A percentile compares a stretch with the other conserved stretches of the same genome.
These are phyloP conservation scores for Ulmus americana DNA, from an alignment of 331 rosid genomes.

Conservation along the genomic window DNA sequence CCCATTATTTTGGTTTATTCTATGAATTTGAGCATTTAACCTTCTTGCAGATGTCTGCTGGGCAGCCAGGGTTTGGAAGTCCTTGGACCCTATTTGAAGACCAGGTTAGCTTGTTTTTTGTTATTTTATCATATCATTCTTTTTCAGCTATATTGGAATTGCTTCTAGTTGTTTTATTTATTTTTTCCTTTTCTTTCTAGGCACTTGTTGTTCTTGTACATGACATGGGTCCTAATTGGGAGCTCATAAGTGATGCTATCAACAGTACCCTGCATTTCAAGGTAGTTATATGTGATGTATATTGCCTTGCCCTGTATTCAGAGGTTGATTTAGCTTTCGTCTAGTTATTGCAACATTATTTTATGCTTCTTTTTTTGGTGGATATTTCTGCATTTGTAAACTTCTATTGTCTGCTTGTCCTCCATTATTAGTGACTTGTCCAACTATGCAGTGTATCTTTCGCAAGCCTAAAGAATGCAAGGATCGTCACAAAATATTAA, in stretches of 20 bases:
- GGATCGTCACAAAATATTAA: conserved; percentile 86
- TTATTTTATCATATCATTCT: conserved; percentile 2
- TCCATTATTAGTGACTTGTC: conserved; percentile 17
- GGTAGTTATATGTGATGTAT: conserved; percentile 36
- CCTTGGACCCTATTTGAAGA: conserved; percentile 93
- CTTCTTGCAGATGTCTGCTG: conserved; percentile 50
- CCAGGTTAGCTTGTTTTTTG: conserved; percentile 49
- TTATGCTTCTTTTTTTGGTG: not conserved
- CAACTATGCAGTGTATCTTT: conserved; percentile 66
- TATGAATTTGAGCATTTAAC: conserved; percentile 14
- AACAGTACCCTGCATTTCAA: conserved; percentile 80
- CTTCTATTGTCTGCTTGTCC: conserved; percentile 6
- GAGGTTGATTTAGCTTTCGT: not conserved
- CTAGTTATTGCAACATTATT: not conserved
- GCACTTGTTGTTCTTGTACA: conserved; percentile 98
- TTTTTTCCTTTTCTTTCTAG: conserved; percentile 26
- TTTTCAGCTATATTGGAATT: conserved; percentile 10
- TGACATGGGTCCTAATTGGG: conserved; percentile 99
- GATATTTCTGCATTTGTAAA: not conserved
- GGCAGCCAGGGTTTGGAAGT: conserved; percentile 76
- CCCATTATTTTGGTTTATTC: not conserved
- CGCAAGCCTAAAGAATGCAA: conserved; percentile 97
- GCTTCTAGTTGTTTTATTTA: not conserved
- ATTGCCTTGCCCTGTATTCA: not conserved
- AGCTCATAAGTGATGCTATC: conserved; percentile 89